A percentile compares a stretch with the other conserved stretches of the same genome.
Conservation (phyloP, 2,329 filamentous ascomycete species). For the Alternaria sp. region DNA sequence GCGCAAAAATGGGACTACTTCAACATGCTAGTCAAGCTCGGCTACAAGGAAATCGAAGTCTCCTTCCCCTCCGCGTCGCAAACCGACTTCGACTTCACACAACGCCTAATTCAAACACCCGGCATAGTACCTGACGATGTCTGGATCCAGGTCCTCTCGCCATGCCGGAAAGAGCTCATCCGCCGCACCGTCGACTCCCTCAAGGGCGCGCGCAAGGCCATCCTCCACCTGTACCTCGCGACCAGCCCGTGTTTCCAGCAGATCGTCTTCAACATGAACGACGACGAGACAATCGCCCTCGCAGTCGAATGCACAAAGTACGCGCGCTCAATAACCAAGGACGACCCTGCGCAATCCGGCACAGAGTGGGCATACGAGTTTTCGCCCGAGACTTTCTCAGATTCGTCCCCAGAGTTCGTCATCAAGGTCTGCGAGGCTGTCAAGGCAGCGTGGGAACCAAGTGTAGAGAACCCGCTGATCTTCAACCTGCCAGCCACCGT, state of each 20-base stretch:
- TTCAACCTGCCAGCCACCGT: conserved; percentile 97
- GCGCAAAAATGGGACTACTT: conserved; percentile 97
- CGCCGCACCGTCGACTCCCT: conserved; percentile 86
- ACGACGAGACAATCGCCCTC: conserved; percentile 80
- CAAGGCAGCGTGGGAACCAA: conserved; percentile 90
- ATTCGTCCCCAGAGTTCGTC: conserved; percentile 83
- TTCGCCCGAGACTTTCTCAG: conserved; percentile 87
- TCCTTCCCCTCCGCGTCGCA: conserved; percentile 94
- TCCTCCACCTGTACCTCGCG: conserved; percentile 94
- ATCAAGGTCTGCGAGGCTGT: conserved; percentile 88
- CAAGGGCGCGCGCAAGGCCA: conserved; percentile 87
- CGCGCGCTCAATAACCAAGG: conserved; percentile 88
- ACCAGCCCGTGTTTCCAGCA: conserved; percentile 95
- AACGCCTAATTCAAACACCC: conserved; percentile 82
- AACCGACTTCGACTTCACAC: conserved; percentile 95
- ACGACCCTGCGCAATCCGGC: conserved; percentile 62
- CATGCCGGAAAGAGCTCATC: conserved; percentile 91
- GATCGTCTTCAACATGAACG: conserved; percentile 86
- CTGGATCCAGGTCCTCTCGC: conserved; percentile 88
- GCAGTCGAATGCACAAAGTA: conserved; percentile 86
- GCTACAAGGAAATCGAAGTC: conserved; percentile 98
- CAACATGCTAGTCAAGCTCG: conserved; percentile 88
- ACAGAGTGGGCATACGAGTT: conserved; percentile 83
- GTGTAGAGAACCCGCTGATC: conserved; percentile 80
- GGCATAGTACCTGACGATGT: conserved; percentile 87